These are phyloP conservation scores for Ceratocystis huliohia DNA, from an alignment of 2,329 filamentous ascomycete species.

Conservation along the genomic window DNA sequence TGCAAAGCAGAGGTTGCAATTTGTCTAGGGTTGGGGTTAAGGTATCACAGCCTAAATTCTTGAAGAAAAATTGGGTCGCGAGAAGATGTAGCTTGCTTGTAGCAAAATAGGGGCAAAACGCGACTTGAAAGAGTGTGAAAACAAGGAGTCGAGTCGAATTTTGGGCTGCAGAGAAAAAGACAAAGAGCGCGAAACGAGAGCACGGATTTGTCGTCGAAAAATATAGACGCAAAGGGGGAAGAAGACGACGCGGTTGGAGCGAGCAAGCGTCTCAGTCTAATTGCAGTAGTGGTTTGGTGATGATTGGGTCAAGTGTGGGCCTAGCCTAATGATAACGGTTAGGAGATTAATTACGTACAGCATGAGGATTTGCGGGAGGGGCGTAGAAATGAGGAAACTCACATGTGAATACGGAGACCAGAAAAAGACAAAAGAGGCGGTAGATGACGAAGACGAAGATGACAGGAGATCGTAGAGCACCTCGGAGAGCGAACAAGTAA, in stretches of 20 bases:
- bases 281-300: background rate
- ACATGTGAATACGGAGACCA: background rate
- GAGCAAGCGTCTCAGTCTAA: background rate
- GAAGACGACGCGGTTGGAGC: background rate
- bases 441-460: background rate
- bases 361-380: background rate
- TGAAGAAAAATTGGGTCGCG: background rate
- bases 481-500: background rate
- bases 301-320: conserved; percentile 4
- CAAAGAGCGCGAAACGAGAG: background rate
- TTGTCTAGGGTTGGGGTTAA: background rate
- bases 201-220: background rate
- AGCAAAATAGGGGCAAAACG: background rate
- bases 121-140: background rate
- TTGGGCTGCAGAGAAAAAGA: background rate
- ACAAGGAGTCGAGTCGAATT: background rate
- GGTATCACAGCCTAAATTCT: conserved; percentile 5
- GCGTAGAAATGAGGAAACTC: background rate
- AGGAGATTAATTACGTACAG: conserved; percentile 5
- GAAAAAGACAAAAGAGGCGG: background rate
- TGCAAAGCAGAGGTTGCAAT: conserved; percentile 3
- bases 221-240: background rate
- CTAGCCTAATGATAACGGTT: conserved; percentile 1
- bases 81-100: background rate
- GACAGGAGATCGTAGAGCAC: background rate